Evolutionary conservation across 2,329 filamentous ascomycete species (phyloP), one percentile per base, ranked within the genome.

Genomic region (Setomelanomma holmii): DNA sequence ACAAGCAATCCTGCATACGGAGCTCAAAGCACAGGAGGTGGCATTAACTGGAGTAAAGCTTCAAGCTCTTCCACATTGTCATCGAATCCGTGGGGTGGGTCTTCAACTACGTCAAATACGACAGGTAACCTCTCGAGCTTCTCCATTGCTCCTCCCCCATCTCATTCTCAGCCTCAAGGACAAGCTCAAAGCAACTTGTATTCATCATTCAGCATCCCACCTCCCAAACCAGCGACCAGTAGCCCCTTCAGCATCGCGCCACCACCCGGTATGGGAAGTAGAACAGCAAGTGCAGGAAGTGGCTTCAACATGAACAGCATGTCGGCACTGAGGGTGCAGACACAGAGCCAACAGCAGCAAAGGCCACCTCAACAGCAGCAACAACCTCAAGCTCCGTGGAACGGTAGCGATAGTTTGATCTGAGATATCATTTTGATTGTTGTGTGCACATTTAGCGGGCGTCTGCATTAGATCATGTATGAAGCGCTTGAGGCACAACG

Each of bases 91-190:
- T 73, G 70, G 70, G 62, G 63, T 7, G 58, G 45, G 21, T 45
- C 51, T 2, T 58, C 64, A 1, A 62, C 53, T 20, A 56, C 49
- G 11, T 53, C 50, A 38, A 52, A 40, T 22, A 53, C 47, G 33
- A 34, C 66, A 38, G 59, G 53, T 44, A 52, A 54, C 4, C 54
- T 67, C 5, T 74, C 79, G 0, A 78, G 79, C 14, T 76, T 73
- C 54, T 85, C 50, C 79, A 84, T 73, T 84, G 83, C 83, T 74
- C 80, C 14, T 68, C 82, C 54, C 16, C 60, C 58, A 4, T 48
- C 61, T 17, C 64, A 65, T 14, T 10, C 24, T 43, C 53, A 11
- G 16, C 23, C 56, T 14, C 58, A 60, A 23, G 38, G 51, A 8
- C 58, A 63, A 38, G 52, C 51, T 21, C 49, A 57, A 21, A 62